Evolutionary conservation across 768 basidiomycete species (phyloP).

Genomic region (Tulasnella sp.): DNA sequence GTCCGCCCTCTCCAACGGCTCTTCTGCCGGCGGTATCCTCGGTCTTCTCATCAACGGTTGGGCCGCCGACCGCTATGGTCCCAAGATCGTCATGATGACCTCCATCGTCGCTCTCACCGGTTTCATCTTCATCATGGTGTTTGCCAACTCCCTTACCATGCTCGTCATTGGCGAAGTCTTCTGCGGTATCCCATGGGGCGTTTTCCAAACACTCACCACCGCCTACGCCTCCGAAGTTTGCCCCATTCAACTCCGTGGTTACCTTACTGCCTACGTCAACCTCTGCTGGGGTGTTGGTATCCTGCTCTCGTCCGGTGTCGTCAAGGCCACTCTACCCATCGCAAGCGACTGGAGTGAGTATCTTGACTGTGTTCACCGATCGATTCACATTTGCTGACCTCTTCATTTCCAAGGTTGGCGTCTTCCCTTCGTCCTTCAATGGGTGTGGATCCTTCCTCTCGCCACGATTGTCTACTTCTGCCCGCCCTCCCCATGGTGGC

Average conservation of each 20-base stretch:
- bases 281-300: slow-evolving; percentile 40
- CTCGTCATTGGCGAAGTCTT: slow-evolving; percentile 35
- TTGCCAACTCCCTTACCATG: slow-evolving; percentile 33
- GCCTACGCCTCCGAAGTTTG: slow-evolving; percentile 41
- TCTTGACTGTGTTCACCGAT: neutral
- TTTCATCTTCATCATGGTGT: slow-evolving; percentile 36
- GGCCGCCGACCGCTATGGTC: slow-evolving; percentile 40
- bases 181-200: slow-evolving; percentile 40
- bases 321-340: slow-evolving; percentile 33
- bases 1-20: slow-evolving; percentile 41
- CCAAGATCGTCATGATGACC: slow-evolving; percentile 38
- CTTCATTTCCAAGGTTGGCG: neutral
- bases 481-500: slow-evolving; percentile 38
- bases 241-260: slow-evolving; percentile 37
- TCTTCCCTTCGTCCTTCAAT: slow-evolving; percentile 36
- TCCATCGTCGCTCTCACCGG: slow-evolving; percentile 33
- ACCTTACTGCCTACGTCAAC: slow-evolving; percentile 36
- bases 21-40: slow-evolving; percentile 38
- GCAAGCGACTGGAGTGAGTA: slow-evolving; percentile 32
- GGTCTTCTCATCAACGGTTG: slow-evolving; percentile 40
- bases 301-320: slow-evolving; percentile 35
- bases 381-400: slow-evolving; percentile 9
- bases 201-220: slow-evolving; percentile 38
- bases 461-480: slow-evolving; percentile 36
- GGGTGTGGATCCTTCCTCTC: slow-evolving; percentile 41